Percentiles rank a stretch among this genome's conserved stretches.
Conservation (phyloP, 179 eudicot species). For the Beta corolliflora region DNA sequence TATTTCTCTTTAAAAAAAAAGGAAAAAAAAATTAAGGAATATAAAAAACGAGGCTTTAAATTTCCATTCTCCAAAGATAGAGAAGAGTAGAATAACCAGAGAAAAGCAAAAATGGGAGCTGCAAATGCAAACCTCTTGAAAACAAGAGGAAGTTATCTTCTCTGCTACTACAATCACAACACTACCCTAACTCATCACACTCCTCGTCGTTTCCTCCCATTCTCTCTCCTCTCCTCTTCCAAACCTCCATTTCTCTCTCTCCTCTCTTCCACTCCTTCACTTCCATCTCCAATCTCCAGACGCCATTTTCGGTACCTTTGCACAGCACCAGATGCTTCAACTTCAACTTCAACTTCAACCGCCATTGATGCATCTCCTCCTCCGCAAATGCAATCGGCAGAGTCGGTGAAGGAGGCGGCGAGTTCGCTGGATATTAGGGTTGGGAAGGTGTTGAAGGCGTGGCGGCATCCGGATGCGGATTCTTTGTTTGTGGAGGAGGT, state of each 20-base stretch:
- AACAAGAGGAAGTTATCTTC: conserved; percentile 19
- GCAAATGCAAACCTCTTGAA: conserved; percentile 25
- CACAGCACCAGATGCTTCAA: conserved; percentile 22
- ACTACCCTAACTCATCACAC: background rate
- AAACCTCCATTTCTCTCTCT: conserved; percentile 3
- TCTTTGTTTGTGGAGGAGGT: conserved; percentile 90
- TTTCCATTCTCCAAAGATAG: background rate
- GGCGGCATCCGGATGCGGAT: conserved; percentile 90
- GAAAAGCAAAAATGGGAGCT: conserved; percentile 20
- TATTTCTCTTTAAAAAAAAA: too few relatives aligned
- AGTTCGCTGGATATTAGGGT: conserved; percentile 75
- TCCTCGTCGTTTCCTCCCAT: conserved; percentile 12
- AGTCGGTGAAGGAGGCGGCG: conserved; percentile 46
- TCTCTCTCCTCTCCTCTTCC: conserved; percentile 17
- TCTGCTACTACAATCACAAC: conserved; percentile 21
- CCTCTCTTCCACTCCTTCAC: conserved; percentile 8
- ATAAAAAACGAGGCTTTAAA: too few relatives aligned
- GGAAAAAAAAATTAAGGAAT: too few relatives aligned
- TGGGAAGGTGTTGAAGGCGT: conserved; percentile 65
- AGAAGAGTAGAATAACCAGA: background rate
- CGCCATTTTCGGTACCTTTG: conserved; percentile 29
- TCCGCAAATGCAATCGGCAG: conserved; percentile 5
- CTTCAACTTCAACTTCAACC: background rate
- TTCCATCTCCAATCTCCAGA: conserved; percentile 2
- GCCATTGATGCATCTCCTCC: background rate